Evolutionary conservation across 2,329 filamentous ascomycete species (phyloP), one percentile per base, ranked within the genome.

Genomic region (Cephalotrichum gorgonifer): DNA sequence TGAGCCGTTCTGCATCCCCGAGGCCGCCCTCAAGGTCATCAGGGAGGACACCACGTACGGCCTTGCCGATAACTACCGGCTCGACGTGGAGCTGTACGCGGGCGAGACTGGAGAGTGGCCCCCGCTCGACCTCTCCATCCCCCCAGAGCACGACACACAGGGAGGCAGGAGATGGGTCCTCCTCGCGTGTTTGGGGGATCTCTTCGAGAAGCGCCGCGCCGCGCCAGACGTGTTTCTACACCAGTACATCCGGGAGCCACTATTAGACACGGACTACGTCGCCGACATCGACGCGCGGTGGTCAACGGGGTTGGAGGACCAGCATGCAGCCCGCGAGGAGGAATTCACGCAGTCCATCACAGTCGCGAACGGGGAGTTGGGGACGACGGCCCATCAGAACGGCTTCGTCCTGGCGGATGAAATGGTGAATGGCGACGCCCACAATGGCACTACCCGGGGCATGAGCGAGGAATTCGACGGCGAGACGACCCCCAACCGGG

Each of bases 51-150:
- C 63, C 28, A 63, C 66, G 5, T 73, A 74, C 54, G 70, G 69
- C 51, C 60, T 78, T 35, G 72, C 70, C 27, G 68, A 75, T 45
- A 62, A 63, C 22, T 81, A 80, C 58, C 64, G 68, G 50, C 58
- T 80, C 14, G 62, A 66, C 20, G 62, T 79, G 35, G 75, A 80
- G 55, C 60, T 81, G 15, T 73, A 76, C 55, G 71, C 75, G 8
- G 69, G 69, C 6, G 69, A 69, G 42, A 68, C 70, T 48, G 62
- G 64, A 11, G 64, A 64, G 33, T 81, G 77, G 77, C 77, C 77
- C 3, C 77, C 77, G 0, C 57, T 71, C 14, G 68, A 72, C 23
- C 56, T 27, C 53, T 60, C 46, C 14, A 27, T 45, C 7, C 31
- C 43, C 8, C 22, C 35, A 17, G 28, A 46, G 43, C 39, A 30